Base-by-base conservation (phyloP, 2,329 filamentous ascomycete genomes). In the Aspergillus neotritici region DNA sequence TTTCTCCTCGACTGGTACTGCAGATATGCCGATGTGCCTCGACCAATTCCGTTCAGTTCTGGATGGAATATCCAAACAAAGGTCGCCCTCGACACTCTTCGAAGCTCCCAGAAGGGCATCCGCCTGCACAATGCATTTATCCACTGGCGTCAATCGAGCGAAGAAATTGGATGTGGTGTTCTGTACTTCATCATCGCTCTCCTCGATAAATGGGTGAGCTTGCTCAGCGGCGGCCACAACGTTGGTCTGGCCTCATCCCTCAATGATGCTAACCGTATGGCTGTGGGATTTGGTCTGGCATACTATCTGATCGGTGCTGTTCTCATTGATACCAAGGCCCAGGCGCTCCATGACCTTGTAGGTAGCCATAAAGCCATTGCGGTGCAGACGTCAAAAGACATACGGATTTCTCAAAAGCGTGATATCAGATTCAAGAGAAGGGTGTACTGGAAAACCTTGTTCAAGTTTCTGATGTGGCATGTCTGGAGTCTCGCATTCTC, bases 291-390 rank as follows among this genome's bases (percentile, higher is more conserved):
- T 48, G 72, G 74, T n/a, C 63, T 80, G 29, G 73, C 73, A 0
- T 80, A 79, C 55, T 80, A 79, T 50, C 63, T 79, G 13, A 68
- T 79, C 16, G 75, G 77, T 17, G 76, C 77, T 10, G 74, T 79
- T 2, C 63, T 77, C 15, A 73, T 80, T 17, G 77, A 80, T 50
- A 71, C 72, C 48, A 76, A 77, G 45, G 74, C 75, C 14, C 71
- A 75, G 41, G 70, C 74, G 46, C 63, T 78, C 1, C 70, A 75
- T 46, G 67, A 65, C 10, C 53, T 68, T 2, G 68, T 72, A 3
- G 68, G 73, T 39, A 63, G 68, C 17, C 61, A 70, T 46, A 58
- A 64, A 2, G 65, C 68, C 9, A 52, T 64, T 5, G 65, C 67
- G 2, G 68, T 75, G 31, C 63, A 60, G 16, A 66, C 64, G 12